A percentile compares a stretch with the other conserved stretches of the same genome.
Evolutionary conservation across 2,329 filamentous ascomycete genomes (phyloP).

Genomic region (Anthostomella pinea): DNA sequence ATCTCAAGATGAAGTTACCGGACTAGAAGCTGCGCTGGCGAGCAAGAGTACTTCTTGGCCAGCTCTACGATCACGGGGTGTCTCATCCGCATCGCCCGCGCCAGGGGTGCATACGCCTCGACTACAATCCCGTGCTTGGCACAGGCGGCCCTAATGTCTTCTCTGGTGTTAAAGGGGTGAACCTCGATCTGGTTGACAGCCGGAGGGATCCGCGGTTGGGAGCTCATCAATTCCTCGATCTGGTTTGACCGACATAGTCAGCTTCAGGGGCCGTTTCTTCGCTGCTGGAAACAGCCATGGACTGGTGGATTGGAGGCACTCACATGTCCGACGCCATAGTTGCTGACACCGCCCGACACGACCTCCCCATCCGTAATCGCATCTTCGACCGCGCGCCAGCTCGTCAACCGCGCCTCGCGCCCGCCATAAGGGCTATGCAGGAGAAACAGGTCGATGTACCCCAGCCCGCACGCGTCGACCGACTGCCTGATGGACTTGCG

Average conservation of each 20-base stretch:
- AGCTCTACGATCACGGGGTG: constrained; percentile 62
- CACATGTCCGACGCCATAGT: constrained; percentile 73
- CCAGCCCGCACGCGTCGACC: constrained; percentile 62
- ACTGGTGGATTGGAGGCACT: constrained; percentile 28
- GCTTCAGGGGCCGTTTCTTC: too few relatives aligned
- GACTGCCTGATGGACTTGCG: constrained; percentile 63
- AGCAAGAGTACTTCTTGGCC: constrained; percentile 66
- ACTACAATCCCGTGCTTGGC: constrained; percentile 64
- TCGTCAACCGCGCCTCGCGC: constrained; percentile 62
- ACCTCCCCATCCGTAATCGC: constrained; percentile 70
- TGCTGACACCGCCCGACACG: constrained; percentile 70
- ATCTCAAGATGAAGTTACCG: constrained; percentile 34
- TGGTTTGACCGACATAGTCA: too few relatives aligned
- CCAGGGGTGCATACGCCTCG: constrained; percentile 78
- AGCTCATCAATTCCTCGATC: constrained; percentile 67
- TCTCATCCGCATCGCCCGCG: constrained; percentile 65
- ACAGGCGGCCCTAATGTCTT: constrained; percentile 64
- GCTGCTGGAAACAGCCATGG: too few relatives aligned
- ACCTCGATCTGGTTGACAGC: constrained; percentile 80
- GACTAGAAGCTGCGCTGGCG: constrained; percentile 70
- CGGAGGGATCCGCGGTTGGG: constrained; percentile 59
- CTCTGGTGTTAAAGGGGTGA: constrained; percentile 77
- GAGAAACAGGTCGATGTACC: constrained; percentile 77
- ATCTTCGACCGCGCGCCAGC: constrained; percentile 76
- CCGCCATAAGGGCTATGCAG: constrained; percentile 79